Evolutionary conservation across 805 yeast species (phyloP), one percentile per base, ranked within the genome.

Genomic region (Yarrowia sp.): DNA sequence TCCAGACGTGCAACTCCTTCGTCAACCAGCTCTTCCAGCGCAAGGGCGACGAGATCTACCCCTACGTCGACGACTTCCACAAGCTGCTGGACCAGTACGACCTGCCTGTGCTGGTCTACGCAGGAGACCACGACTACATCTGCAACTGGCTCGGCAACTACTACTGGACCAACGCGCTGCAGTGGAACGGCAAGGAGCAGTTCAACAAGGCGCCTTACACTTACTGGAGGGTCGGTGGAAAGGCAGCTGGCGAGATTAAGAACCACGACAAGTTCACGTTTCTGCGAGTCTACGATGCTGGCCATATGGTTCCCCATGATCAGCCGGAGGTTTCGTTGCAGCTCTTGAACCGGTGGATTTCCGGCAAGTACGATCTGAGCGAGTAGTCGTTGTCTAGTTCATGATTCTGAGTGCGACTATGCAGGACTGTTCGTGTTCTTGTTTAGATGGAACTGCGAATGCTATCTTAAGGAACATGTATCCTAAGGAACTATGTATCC

Each of bases 121-220:
- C 97, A 14, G 97, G 97, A 71, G 96, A 90, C 73, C 89, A 90
- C 74, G 97, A 90, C 73, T 90, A 81, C 74, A 90, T 90, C 71
- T 90, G 97, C 75, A 90, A 90, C 77, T 90, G 97, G 94, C 79
- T 90, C 65, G 97, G 97, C 66, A 88, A 90, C 76, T 83, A 82
- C 67, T 94, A 88, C n/a, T 90, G 96, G 94, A 77, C 92, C n/a
- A 80, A 87, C 70, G 78, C 74, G 65, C 77, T 89, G 65, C 81
- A 79, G 65, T 89, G 94, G 93, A 73, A 80, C 35, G 82, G 85
- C 38, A 75, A 78, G 33, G 78, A 76, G 3, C 72, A 78, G 41
- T 88, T 81, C 70, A 74, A 76, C 46, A 68, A 69, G 78, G 83
- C 69, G 31, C 39, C 69, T 64, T 65, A 72, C 72, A 12, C 19